These are phyloP conservation scores for Solanum piurae DNA, from an alignment of 257 asterid genomes.

Conservation along the genomic window DNA sequence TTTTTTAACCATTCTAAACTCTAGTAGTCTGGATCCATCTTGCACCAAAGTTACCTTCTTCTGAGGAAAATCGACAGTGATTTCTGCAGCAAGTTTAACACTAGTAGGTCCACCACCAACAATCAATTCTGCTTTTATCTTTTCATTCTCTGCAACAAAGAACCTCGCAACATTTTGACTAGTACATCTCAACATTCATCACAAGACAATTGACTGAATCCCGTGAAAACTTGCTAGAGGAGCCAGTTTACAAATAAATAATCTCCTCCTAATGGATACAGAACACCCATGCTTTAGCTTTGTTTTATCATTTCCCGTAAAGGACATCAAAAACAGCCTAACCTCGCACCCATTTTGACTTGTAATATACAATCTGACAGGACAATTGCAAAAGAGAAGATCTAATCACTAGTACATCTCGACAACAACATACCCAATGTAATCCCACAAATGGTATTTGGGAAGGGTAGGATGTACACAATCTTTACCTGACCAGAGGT, in stretches of 20 bases:
- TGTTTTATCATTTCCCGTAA: background rate
- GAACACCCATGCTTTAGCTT: background rate
- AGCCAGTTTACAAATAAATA: too few relatives aligned
- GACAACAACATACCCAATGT: too few relatives aligned
- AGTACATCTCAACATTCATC: background rate
- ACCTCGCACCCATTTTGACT: background rate
- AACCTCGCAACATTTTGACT: background rate
- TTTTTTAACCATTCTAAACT: slow-evolving; percentile 62
- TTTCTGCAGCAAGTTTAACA: slow-evolving; percentile 87
- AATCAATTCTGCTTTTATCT: slow-evolving; percentile 51
- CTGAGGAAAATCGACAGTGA: slow-evolving; percentile 56
- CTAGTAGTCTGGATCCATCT: slow-evolving; percentile 58
- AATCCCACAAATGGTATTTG: too few relatives aligned
- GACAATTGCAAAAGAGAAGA: accelerated
- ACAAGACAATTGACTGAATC: background rate
- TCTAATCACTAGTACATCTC: background rate
- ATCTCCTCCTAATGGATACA: background rate
- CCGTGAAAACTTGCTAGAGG: background rate
- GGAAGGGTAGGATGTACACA: too few relatives aligned
- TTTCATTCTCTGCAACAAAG: slow-evolving; percentile 38
- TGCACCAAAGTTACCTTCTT: slow-evolving; percentile 60
- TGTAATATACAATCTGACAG: background rate
- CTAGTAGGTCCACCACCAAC: slow-evolving; percentile 82
- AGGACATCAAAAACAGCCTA: background rate
- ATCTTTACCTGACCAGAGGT: too few relatives aligned